Conservation (phyloP, 2,329 filamentous ascomycete species). For the Paracamarosporium sp. region DNA sequence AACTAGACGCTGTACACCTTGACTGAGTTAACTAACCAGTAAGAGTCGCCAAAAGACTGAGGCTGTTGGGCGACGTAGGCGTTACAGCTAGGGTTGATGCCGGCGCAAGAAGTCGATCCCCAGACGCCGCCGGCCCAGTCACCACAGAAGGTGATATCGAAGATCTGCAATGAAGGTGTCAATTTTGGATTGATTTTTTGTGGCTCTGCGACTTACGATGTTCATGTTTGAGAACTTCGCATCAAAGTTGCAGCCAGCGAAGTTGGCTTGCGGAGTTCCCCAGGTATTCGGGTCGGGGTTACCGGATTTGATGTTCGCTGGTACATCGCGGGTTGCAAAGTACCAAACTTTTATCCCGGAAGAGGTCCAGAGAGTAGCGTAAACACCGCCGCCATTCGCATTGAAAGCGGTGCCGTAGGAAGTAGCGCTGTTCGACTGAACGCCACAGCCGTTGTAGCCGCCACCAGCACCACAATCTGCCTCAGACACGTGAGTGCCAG, state of each 20-base stretch:
- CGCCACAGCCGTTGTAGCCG: slow-evolving; percentile 43
- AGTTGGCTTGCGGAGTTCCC: slow-evolving; percentile 50
- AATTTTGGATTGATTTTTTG: neutral
- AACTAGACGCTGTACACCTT: slow-evolving; percentile 45
- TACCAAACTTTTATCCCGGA: slow-evolving; percentile 57
- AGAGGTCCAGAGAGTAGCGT: slow-evolving; percentile 50
- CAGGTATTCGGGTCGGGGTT: slow-evolving; percentile 51
- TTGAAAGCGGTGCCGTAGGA: slow-evolving; percentile 50
- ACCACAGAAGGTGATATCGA: slow-evolving; percentile 63
- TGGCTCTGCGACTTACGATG: slow-evolving; percentile 33
- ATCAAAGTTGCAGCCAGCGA: slow-evolving; percentile 45
- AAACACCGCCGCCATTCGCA: slow-evolving; percentile 51
- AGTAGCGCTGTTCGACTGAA: slow-evolving; percentile 31
- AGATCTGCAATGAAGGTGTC: slow-evolving; percentile 33
- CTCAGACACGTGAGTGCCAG: slow-evolving; percentile 33
- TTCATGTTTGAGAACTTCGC: slow-evolving; percentile 44
- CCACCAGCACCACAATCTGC: slow-evolving; percentile 45
- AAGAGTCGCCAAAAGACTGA: slow-evolving; percentile 45
- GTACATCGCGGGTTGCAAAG: slow-evolving; percentile 49
- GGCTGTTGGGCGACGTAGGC: slow-evolving; percentile 48
- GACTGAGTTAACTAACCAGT: slow-evolving; percentile 49
- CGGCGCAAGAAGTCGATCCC: slow-evolving; percentile 37
- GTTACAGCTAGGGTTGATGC: slow-evolving; percentile 41
- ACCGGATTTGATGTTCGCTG: slow-evolving; percentile 48
- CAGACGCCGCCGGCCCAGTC: slow-evolving; percentile 61